Conservation (phyloP, 2,329 filamentous ascomycete genomes). For the Talaromyces atroroseus region DNA sequence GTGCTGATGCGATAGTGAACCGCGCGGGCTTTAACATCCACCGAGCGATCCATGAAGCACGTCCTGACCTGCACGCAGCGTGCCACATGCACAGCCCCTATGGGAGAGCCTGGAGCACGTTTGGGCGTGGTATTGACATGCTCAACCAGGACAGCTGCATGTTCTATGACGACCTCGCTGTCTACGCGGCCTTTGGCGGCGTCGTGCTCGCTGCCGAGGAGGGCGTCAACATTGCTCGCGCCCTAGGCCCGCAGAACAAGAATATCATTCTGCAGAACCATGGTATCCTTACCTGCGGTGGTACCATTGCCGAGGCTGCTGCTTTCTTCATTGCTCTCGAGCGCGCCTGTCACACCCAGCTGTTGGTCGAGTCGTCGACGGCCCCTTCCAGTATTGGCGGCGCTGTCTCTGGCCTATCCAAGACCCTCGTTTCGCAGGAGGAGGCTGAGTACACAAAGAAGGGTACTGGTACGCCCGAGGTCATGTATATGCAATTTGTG, state of each 20-base stretch:
- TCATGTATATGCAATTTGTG: conserved; percentile 34
- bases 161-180: conserved; percentile 23
- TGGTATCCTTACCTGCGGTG: conserved; percentile 53
- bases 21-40: conserved; percentile 46
- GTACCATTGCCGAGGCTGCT: conserved; percentile 68
- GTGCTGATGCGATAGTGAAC: conserved; percentile 37
- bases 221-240: conserved; percentile 38
- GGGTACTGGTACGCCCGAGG: conserved; percentile 15
- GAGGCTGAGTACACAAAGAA: conserved; percentile 21
- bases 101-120: conserved; percentile 39
- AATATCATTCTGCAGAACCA: conserved; percentile 27
- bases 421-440: conserved; percentile 47
- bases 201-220: conserved; percentile 43
- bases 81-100: conserved; percentile 43
- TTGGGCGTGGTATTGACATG: conserved; percentile 41
- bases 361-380: conserved; percentile 60
- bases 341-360: conserved; percentile 62
- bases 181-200: conserved; percentile 44
- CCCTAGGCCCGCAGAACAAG: conserved; percentile 19
- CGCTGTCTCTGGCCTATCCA: conserved; percentile 46
- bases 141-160: conserved; percentile 34
- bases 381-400: conserved; percentile 2
- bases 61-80: conserved; percentile 43
- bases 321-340: conserved; percentile 66
- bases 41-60: conserved; percentile 39